Evolutionary conservation across 2,329 filamentous ascomycete genomes (phyloP), one percentile per base, ranked within the genome.

Genomic region (Bipolaris victoriae): DNA sequence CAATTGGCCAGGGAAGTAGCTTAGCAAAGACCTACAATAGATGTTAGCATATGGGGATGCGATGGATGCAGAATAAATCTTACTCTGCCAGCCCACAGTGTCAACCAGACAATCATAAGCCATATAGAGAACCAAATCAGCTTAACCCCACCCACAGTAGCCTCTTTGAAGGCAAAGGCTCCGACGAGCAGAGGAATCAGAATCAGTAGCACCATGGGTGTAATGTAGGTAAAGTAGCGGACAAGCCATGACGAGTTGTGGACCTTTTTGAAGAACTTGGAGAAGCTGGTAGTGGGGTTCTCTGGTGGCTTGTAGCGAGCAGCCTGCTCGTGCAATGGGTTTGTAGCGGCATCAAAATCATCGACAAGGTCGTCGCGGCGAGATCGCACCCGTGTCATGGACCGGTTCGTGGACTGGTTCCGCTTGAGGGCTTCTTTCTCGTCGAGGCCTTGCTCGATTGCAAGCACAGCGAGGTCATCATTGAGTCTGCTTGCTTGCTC

Each of bases 121-220:
- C 94, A 98, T 61, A 97, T 92, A 29, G 90, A 90, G 71, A 98
- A 97, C 94, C 94, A 98, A 58, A 92, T 80, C 43, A 97, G 80
- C 61, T 86, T 72, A 0, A 97, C 92, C 18, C 89, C 91, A 0
- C 92, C 92, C 2, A 89, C 84, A 11, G 84, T 86, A 1, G 89
- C 80, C 47, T 83, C 63, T n/a, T 80, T 78, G 60, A 83, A 89
- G 1, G 84, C 61, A 16, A 90, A 76, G 1, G 82, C 83, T 5
- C 88, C 89, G 20, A 92, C 75, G 5, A 92, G 78, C 39, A 91
- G 75, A 0, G 90, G 90, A 45, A 91, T 85, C 37, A 91, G 78
- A 5, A 92, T 79, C 5, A 92, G 74, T 11, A 86, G 62, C 2
- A 86, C 83, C 10, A 91, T 55, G 0, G 90, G 90, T 1, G 83